These are phyloP conservation scores for Leptosphaerulina australis DNA, from an alignment of 2,329 filamentous ascomycete genomes.

Conservation along the genomic window DNA sequence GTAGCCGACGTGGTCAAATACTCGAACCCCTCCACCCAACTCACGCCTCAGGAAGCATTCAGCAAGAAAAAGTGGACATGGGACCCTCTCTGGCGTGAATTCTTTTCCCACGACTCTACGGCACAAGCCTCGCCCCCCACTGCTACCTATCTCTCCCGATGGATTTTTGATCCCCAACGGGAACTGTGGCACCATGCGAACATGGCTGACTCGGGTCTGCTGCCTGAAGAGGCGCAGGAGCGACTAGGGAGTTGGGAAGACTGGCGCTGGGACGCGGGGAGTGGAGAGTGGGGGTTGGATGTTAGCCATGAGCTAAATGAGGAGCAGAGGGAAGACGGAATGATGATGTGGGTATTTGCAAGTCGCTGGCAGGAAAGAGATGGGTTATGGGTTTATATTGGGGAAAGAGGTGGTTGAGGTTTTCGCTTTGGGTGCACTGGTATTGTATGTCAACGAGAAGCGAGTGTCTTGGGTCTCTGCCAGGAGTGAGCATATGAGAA, in stretches of 20 bases:
- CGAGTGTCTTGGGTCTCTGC: background rate
- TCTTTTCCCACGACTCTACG: background rate
- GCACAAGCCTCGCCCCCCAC: background rate
- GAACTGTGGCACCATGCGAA: conserved; percentile 9
- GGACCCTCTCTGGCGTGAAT: conserved; percentile 15
- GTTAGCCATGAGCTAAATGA: conserved; percentile 10
- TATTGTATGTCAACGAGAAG: background rate
- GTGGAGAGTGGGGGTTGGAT: conserved; percentile 14
- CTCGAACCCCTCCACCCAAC: background rate
- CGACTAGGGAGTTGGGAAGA: conserved; percentile 8
- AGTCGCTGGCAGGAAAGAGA: conserved; percentile 11
- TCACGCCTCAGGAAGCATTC: conserved; percentile 4
- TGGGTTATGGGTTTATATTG: conserved; percentile 10
- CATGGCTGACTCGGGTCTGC: conserved; percentile 6
- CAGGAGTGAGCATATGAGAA: no score
- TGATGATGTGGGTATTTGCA: conserved; percentile 9
- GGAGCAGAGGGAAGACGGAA: background rate
- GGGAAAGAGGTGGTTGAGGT: background rate
- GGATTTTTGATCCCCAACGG: conserved; percentile 5
- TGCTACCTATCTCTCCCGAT: conserved; percentile 5
- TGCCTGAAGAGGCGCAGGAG: conserved; percentile 13
- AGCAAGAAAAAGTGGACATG: background rate
- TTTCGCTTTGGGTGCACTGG: background rate
- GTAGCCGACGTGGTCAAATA: conserved; percentile 3
- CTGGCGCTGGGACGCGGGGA: conserved; percentile 8